These are phyloP conservation scores for Boletus vermiculosoides DNA, from an alignment of 768 basidiomycete species.

Conservation along the genomic window DNA sequence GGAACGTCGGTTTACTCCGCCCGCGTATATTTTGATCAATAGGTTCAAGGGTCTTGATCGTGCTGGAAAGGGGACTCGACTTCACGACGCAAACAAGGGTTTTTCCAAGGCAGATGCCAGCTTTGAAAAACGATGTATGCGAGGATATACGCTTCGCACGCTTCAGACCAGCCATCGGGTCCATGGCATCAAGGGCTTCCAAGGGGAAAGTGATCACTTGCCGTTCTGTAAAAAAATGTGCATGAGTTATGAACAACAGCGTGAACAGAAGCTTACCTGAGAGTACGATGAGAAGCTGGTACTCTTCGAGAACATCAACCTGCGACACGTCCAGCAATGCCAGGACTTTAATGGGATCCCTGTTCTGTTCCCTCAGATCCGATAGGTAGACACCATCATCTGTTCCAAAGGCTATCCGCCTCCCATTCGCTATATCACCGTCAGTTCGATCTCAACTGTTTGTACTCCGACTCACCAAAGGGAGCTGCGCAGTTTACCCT, in stretches of 20 bases:
- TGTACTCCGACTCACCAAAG: slow-evolving; percentile 59
- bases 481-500: slow-evolving; percentile 92
- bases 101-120: slow-evolving; percentile 86
- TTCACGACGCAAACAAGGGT: slow-evolving; percentile 97
- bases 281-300: slow-evolving; percentile 94
- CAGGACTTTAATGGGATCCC: slow-evolving; percentile 88
- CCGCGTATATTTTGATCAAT: slow-evolving; percentile 85
- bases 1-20: slow-evolving; percentile 86
- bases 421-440: slow-evolving; percentile 60
- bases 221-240: slow-evolving; percentile 58
- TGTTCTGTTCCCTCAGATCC: slow-evolving; percentile 71
- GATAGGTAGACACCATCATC: slow-evolving; percentile 96
- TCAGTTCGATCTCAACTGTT: not conserved
- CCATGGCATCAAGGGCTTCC: slow-evolving; percentile 85
- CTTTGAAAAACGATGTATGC: slow-evolving; percentile 98
- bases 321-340: slow-evolving; percentile 87
- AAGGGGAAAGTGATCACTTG: slow-evolving; percentile 96
- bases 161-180: slow-evolving; percentile 88
- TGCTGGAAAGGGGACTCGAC: slow-evolving; percentile 90
- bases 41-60: slow-evolving; percentile 96
- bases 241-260: not conserved
- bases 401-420: slow-evolving; percentile 92
- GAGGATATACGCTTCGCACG: slow-evolving; percentile 93
- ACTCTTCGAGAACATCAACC: slow-evolving; percentile 95
- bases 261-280: slow-evolving; percentile 57